Base-by-base conservation (phyloP, 768 basidiomycete genomes). In the Lentinula raphanica region DNA sequence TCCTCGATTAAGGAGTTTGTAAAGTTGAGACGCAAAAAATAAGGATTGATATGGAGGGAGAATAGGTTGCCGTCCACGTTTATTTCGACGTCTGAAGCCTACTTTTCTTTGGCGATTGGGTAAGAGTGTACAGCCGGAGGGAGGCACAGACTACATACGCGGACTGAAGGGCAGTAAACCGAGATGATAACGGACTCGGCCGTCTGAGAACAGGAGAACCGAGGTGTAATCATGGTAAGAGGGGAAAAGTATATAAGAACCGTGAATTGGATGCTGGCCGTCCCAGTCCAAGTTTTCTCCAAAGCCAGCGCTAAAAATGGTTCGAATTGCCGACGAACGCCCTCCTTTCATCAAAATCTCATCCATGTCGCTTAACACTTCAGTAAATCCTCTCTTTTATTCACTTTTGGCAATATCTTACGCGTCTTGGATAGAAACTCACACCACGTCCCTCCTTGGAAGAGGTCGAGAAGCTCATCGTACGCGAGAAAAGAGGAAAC, bases 1-100 rank as follows among this genome's bases (percentile, higher is more conserved):
- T 90, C 88, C 57, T 89, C 81, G 39, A 87, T 62, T 25, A 88
- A 67, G 0, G 81, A 68, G 63, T 88, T 80, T 28, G 87, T 76
- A 68, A 94, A 92, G 65, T 85, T 84, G 60, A 94, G 77, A 1
- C 90, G 86, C 54, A 94, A 77, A 65, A 88, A 94, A 67, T 93
- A 94, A 1, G 92, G 92, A 59, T 88, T 90, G 68, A 92, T 81
- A 65, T 93, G 85, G 39, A 92, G 72, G 19, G 83, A 85, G 67
- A 93, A 77, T 49, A 87, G 70, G 27, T 81, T 81, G 54, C 82
- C 82, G 65, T 90, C 87, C 57, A 91, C 83, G 62, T 87, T 77
- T 50, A 92, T 86, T 68, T 93, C 92, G 31, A 86, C 82, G 62
- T 93, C 92, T 40, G 86, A 82, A 11, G 92, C 89, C 91, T 93